Base-by-base conservation (phyloP, 148 eudicot species). In the Chenopodium album region DNA sequence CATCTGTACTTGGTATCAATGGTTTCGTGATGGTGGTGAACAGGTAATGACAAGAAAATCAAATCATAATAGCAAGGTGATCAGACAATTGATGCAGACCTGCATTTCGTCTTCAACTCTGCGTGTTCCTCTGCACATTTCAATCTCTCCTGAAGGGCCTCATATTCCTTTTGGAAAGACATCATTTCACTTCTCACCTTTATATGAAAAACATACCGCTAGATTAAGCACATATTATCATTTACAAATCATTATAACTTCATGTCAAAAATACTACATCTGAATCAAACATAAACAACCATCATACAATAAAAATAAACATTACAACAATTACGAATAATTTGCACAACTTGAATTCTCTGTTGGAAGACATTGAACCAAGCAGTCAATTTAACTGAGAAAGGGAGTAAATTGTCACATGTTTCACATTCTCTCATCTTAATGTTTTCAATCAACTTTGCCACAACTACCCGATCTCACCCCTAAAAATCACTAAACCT, bases 131-230 rank as follows among this genome's bases (percentile, higher is more conserved):
- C 94, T 17, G 87, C 88, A 75, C 52, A 69, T 84, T 73, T 65
- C 83, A 90, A 76, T 80, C 79, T 89, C 75, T 91, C 89, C 60
- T 77, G 84, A 41, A 90, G 87, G 83, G 48, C 82, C 82, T 85
- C 84, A 82, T 87, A 87, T 73, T 92, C 91, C 78, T 89, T 88
- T 85, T 83, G 87, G 62, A 81, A 85, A 17, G 86, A 83, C 80
- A 82, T 71, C 88, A 90, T 78, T 81, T 90, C 94, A 76, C 84
- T 85, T 80, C 74, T 90, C 82, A 86, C 89, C 97, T 95, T 71
- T 14, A 77, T 59, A 56, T 22, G 34, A 66, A 28, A 84, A 31
- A 75, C 64, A 32, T 63, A 62, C 26, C 81, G 70, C 28, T 78
- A 74, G 76, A 79, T n/a, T 71, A 65, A 17, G 76, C 37, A 69